Percentiles rank a stretch among this genome's conserved stretches.
phyloP scores from a whole-genome alignment of 2,329 filamentous ascomycete genomes.

The Penicillium psychrosexuale region DNA sequence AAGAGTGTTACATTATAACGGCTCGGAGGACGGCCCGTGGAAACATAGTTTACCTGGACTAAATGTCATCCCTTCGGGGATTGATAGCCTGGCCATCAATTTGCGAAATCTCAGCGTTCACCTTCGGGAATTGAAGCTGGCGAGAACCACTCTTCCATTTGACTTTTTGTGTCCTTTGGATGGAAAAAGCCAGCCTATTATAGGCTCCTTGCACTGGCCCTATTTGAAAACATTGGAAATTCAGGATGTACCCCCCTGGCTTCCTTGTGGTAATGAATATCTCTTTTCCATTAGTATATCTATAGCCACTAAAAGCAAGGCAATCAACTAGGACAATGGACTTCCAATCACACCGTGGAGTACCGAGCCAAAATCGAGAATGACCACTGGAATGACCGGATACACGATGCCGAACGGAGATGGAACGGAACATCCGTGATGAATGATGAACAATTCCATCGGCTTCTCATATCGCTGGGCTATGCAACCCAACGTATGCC shows the following conservation, averaged over 20 bases:
- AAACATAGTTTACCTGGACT: neutral
- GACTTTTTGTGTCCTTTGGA: constrained; percentile 5
- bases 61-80: neutral
- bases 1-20: neutral
- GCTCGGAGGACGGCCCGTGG: neutral
- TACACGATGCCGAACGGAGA: neutral
- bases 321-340: neutral
- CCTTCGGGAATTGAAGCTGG: constrained; percentile 1
- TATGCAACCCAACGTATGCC: neutral
- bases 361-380: neutral
- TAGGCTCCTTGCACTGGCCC: constrained; percentile 1
- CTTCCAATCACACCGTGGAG: neutral
- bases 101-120: constrained; percentile 1
- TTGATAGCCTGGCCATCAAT: neutral
- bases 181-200: neutral
- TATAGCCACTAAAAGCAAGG: neutral
- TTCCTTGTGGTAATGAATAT: constrained; percentile 6
- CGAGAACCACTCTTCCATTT: neutral
- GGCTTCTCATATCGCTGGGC: neutral
- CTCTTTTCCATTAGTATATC: neutral
- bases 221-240: neutral
- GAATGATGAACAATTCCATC: neutral
- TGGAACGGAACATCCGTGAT: neutral
- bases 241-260: neutral
- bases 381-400: neutral